A percentile compares a stretch with the other conserved stretches of the same genome.
These are phyloP conservation scores for Arxiozyma telluris DNA, from an alignment of 1,139 yeast genomes.

Conservation along the genomic window DNA sequence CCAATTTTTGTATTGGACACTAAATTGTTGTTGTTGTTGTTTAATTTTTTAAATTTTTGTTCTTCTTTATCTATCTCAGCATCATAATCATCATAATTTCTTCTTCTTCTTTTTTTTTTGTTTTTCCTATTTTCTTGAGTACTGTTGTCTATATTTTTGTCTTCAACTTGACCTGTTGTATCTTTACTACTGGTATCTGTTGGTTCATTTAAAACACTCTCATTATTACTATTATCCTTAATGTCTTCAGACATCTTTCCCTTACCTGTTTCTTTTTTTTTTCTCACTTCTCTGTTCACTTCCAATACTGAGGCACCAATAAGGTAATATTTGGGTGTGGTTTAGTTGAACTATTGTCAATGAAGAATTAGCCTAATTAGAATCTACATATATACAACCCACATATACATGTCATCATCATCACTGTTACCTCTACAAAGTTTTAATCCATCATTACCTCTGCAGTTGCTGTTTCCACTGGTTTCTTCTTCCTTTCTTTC, in stretches of 20 bases:
- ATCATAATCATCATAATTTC: slow-evolving; percentile 44
- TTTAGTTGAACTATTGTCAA: neutral
- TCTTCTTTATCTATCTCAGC: slow-evolving; percentile 35
- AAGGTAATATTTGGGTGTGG: neutral
- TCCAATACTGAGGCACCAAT: too few relatives aligned
- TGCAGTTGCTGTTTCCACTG: neutral
- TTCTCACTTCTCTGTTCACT: neutral
- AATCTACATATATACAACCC: too few relatives aligned
- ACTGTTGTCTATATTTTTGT: slow-evolving; percentile 6
- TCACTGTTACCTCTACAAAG: too few relatives aligned
- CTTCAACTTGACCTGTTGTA: slow-evolving; percentile 1
- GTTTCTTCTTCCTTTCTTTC: neutral
- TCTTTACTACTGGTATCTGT: neutral
- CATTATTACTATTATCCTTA: neutral
- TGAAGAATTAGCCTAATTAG: too few relatives aligned
- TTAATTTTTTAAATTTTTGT: slow-evolving; percentile 37
- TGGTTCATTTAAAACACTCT: neutral
- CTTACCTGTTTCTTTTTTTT: neutral
- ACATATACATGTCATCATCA: too few relatives aligned
- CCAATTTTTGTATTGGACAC: slow-evolving; percentile 24
- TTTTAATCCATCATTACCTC: neutral
- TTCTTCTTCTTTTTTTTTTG: slow-evolving; percentile 36
- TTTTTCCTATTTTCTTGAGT: slow-evolving; percentile 6
- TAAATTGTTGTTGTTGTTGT: slow-evolving; percentile 30
- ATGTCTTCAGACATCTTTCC: neutral